phyloP scores from a whole-genome alignment of 306 rosid genomes.

The Quercus cerris region DNA sequence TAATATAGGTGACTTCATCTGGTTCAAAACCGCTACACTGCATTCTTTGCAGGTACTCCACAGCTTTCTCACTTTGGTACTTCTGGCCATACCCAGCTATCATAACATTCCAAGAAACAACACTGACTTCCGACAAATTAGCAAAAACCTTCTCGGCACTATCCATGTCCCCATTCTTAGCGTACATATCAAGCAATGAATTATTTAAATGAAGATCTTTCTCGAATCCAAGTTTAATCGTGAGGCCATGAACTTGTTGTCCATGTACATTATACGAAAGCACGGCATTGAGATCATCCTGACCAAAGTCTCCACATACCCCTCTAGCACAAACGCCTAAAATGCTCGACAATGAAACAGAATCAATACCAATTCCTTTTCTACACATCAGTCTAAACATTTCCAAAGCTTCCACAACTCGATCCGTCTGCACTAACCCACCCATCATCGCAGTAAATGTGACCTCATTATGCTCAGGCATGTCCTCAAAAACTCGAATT shows the following conservation, averaged over 20 bases:
- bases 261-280: conserved; percentile 36
- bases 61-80: conserved; percentile 41
- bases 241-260: conserved; percentile 46
- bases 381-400: conserved; percentile 60
- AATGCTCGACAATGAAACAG: conserved; percentile 59
- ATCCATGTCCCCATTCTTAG: conserved; percentile 58
- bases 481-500: conserved; percentile 42
- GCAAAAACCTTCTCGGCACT: conserved; percentile 56
- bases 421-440: conserved; percentile 46
- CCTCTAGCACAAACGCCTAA: conserved; percentile 58
- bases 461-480: conserved; percentile 68
- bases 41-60: conserved; percentile 53
- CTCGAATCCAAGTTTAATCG: conserved; percentile 61
- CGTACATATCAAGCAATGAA: conserved; percentile 74
- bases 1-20: conserved; percentile 67
- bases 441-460: conserved; percentile 72
- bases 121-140: conserved; percentile 33
- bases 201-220: conserved; percentile 63
- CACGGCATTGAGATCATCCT: conserved; percentile 17
- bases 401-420: conserved; percentile 45
- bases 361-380: conserved; percentile 52
- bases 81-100: conserved; percentile 66
- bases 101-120: conserved; percentile 82
- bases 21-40: conserved; percentile 47
- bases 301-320: conserved; percentile 33